Evolutionary conservation across 106 monocot genomes (phyloP).

Genomic region (Amphibolis antarctica): DNA sequence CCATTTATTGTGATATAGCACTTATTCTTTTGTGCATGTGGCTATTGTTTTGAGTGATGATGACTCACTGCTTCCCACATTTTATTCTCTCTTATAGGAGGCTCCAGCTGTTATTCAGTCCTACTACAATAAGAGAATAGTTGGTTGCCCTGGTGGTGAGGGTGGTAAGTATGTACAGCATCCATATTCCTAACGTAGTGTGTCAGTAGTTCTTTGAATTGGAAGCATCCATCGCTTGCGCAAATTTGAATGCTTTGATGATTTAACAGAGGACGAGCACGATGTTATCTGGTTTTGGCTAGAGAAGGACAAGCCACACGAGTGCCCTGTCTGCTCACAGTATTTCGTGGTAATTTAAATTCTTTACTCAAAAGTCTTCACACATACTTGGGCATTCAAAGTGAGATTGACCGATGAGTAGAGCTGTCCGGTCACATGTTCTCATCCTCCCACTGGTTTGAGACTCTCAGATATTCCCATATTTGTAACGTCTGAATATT

Average conservation of each 20-base stretch:
- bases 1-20: too few relatives aligned
- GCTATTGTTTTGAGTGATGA: background rate
- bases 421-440: background rate
- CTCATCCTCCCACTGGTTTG: too few relatives aligned
- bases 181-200: background rate
- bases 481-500: background rate
- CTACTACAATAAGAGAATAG: slow-evolving; percentile 73
- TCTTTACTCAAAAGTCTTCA: background rate
- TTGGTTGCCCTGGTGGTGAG: slow-evolving; percentile 94
- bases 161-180: slow-evolving; percentile 50
- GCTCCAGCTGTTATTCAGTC: slow-evolving; percentile 83
- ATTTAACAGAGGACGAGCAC: slow-evolving; percentile 84
- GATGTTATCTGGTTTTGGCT: slow-evolving; percentile 98
- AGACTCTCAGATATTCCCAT: background rate
- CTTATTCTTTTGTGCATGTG: background rate
- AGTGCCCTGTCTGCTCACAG: slow-evolving; percentile 91
- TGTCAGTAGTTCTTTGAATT: background rate
- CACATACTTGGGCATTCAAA: background rate
- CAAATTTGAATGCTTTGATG: slow-evolving; percentile 3
- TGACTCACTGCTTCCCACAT: background rate
- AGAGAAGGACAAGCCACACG: slow-evolving; percentile 89
- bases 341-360: slow-evolving; percentile 71
- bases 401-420: background rate
- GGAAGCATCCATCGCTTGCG: background rate
- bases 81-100: slow-evolving; percentile 50